Evolutionary conservation across 2,329 filamentous ascomycete species (phyloP), one percentile per base, ranked within the genome.

Genomic region (Neoarthrinium moseri): DNA sequence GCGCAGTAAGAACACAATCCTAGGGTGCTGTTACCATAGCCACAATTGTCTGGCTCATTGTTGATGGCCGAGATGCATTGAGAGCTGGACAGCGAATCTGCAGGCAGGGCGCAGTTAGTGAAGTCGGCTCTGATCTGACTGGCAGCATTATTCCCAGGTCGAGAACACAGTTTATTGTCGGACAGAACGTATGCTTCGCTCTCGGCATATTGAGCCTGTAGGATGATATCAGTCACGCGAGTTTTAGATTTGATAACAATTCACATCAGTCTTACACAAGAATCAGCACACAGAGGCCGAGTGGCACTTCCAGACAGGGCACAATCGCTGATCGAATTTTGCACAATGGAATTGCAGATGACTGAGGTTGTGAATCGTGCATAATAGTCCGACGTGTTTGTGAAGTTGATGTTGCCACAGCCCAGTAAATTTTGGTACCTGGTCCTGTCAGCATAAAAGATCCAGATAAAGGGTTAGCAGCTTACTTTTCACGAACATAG

Each of bases 301-400:
- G 88, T 82, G 33, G 84, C 72, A 23, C 76, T 69, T n/a, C 75
- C 66, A 1, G 84, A 78, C 36, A 95, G 71, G 17, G 71, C 68
- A 68, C 94, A 99, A 21, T 77, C 62, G 10, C 70, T 63, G 57
- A 86, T 83, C 5, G 94, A 97, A 62, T 90, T 91, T 68, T 99
- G 94, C 41, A 99, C 81, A 61, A 99, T 87, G 54, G 89, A 80
- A 74, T 95, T 97, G 77, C 94, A 99, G 53, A 99, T 79, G 52
- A 95, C 86, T 50, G 88, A 94, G 37, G 84, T 94, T 5, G 92
- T 95, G 69, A 92, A 99, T 57, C 94, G 86, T 39, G 94, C 92
- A 69, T 99, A 99, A 60, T 91, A 81, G 59, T 87, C 79, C 55
- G 82, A 86, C 4, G 90, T 86, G 63, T 95, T 88, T 46, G 81